Percentiles rank a stretch among this genome's conserved stretches.
Evolutionary conservation across 2,329 filamentous ascomycete species (phyloP).

Genomic region (Colletotrichum sp.): DNA sequence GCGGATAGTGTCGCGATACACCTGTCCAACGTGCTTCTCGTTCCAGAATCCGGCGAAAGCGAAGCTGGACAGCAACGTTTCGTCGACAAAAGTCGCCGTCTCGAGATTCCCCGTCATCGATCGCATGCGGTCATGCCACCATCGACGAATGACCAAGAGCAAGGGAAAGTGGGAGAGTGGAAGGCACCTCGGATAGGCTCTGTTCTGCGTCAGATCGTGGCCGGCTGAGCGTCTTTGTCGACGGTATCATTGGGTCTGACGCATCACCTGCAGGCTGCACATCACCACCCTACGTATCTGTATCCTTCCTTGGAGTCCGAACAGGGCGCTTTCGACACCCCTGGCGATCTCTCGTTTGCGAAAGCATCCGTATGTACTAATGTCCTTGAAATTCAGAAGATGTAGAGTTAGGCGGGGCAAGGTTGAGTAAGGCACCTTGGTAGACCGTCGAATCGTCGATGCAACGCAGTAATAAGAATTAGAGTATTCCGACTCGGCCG

Average conservation of each 20-base stretch:
- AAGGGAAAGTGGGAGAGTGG: neutral
- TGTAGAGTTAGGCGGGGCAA: neutral
- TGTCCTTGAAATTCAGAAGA: neutral
- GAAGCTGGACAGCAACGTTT: neutral
- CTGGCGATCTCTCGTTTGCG: neutral
- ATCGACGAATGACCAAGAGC: neutral
- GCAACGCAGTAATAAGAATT: neutral
- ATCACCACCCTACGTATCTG: neutral
- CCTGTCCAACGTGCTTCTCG: neutral
- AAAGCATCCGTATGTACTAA: neutral
- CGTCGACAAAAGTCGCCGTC: neutral
- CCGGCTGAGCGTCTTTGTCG: neutral
- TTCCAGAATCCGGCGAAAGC: neutral
- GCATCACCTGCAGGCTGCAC: conserved; percentile 2
- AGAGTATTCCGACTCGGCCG: neutral
- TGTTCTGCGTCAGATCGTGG: neutral
- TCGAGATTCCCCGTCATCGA: neutral
- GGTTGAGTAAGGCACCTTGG: neutral
- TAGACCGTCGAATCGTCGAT: neutral
- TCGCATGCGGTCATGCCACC: neutral
- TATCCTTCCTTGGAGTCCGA: neutral
- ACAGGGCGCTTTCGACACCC: neutral
- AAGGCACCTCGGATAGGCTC: neutral
- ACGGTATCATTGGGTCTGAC: neutral
- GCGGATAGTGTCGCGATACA: neutral